These are phyloP conservation scores for Stephanodiscus triporus DNA, from an alignment of 108 stramenopile genomes.

Conservation along the genomic window DNA sequence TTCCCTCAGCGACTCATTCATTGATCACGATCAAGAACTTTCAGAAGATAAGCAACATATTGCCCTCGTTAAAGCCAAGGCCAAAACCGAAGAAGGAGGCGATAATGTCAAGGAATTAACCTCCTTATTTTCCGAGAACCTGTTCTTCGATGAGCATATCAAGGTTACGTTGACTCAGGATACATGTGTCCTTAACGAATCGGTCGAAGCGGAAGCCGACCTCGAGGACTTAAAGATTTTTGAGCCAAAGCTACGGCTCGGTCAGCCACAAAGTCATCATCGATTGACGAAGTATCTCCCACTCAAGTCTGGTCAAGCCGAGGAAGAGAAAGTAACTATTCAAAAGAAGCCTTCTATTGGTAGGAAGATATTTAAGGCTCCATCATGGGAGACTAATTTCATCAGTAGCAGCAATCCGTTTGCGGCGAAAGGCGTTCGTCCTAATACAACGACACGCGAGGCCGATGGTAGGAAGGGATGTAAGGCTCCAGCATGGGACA, in stretches of 20 bases:
- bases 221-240: neutral
- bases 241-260: neutral
- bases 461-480: too few relatives aligned
- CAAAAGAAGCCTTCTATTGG: neutral
- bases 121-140: neutral
- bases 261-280: neutral
- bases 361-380: neutral
- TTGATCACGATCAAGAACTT: neutral
- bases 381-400: neutral
- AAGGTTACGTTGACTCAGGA: neutral
- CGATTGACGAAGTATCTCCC: neutral
- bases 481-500: neutral
- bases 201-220: neutral
- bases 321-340: neutral
- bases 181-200: neutral
- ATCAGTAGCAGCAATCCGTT: neutral
- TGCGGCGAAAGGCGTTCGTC: neutral
- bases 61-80: neutral
- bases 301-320: neutral
- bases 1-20: too few relatives aligned
- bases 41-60: neutral
- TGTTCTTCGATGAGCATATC: neutral
- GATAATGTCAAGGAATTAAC: neutral
- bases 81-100: neutral
- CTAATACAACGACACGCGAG: too few relatives aligned